Evolutionary conservation across 1,284 basidiomycete genomes (phyloP), one percentile per base, ranked within the genome.

Genomic region (Wolfiporia cocos): DNA sequence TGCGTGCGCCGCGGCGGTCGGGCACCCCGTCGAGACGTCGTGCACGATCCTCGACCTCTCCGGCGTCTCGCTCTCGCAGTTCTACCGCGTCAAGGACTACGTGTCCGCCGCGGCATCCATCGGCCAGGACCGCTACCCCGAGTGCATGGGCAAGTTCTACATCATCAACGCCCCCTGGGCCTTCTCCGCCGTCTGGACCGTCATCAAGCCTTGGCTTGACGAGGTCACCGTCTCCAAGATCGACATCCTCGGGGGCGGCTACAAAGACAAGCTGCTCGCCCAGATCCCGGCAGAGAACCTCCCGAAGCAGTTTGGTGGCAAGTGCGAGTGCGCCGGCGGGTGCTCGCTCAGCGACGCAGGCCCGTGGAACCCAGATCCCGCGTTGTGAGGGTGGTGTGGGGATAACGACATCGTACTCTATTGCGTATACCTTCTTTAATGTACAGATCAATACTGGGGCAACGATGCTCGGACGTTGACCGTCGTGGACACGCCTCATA

Each of bases 11-110:
- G 66, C 67, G 29, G 72, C 77, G 5, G 64, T 71, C 41, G 92
- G 92, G 2, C 82, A 94, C 64, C 83, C 91, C 44, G 85, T 99
- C 62, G 94, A 98, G 69, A 98, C 94, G n/a, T 91, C 83, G 44
- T 98, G 94, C 79, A 98, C 95, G 46, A 95, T 99, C 71, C 80
- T 99, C 67, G 95, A 99, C 64, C 78, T 99, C 48, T 66, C 83
- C 46, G 78, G 79, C 59, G 92, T 96, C 42, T 82, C 86, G 21
- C 64, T 98, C 51, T 70, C 76, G 48, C 83, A 81, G 59, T 99
- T 97, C 64, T 93, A 86, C 69, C 81, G 80, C 61, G 94, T 96
- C 66, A 94, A 92, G 67, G 84, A 88, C 67, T 97, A 95, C 70
- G 86, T 99, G 34, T 77, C 75, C 50, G 68, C 81, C 29, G 90